These are phyloP conservation scores for Colletotrichum sp. DNA, from an alignment of 2,329 filamentous ascomycete genomes.

Conservation along the genomic window DNA sequence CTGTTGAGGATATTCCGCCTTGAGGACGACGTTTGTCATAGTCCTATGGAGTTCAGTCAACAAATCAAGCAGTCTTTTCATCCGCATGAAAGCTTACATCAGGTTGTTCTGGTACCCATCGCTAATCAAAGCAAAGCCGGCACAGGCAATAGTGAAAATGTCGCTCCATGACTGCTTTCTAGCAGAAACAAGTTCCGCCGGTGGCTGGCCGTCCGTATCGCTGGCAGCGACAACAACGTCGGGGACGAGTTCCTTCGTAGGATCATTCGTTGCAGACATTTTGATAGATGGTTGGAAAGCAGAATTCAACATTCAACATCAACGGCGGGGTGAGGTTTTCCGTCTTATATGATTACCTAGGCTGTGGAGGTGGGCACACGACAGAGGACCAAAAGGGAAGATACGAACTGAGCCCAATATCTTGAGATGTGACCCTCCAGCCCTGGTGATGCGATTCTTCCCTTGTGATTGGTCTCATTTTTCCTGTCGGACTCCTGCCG, in stretches of 20 bases:
- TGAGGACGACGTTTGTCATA: slow-evolving; percentile 35
- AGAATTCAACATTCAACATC: background rate
- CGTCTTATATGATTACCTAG: background rate
- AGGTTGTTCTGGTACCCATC: slow-evolving; percentile 43
- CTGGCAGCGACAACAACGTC: background rate
- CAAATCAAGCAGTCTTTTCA: background rate
- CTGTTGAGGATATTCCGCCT: slow-evolving; percentile 35
- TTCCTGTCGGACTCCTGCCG: background rate
- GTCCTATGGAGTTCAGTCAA: slow-evolving; percentile 10
- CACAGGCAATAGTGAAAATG: slow-evolving; percentile 32
- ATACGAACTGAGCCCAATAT: background rate
- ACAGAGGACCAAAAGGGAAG: background rate
- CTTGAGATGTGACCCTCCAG: background rate
- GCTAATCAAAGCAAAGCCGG: slow-evolving; percentile 37
- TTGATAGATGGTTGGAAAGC: background rate
- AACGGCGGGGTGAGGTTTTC: background rate
- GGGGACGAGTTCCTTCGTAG: background rate
- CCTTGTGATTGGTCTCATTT: background rate
- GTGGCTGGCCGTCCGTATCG: background rate
- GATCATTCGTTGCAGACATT: background rate
- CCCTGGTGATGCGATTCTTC: background rate
- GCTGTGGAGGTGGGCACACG: background rate
- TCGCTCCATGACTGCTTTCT: slow-evolving; percentile 26
- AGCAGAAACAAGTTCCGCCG: background rate
- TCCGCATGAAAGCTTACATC: slow-evolving; percentile 23